Evolutionary conservation across 768 basidiomycete species (phyloP).

Genomic region (Mycena polygramma): DNA sequence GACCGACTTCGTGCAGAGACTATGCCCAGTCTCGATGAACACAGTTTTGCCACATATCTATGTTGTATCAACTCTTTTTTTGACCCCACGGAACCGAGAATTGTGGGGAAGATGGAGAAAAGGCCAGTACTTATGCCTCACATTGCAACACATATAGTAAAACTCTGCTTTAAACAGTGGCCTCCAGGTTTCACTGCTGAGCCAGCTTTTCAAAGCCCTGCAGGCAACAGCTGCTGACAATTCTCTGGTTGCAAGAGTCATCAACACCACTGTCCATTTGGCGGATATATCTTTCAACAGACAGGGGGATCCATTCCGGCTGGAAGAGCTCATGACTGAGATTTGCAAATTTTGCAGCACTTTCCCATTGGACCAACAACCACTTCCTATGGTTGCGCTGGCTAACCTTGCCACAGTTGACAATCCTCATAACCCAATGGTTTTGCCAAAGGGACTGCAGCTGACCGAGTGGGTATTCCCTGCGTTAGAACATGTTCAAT

Average conservation of each 20-base stretch:
- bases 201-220: not conserved
- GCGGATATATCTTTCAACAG: not conserved
- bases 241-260: not conserved
- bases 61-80: conserved; percentile 16
- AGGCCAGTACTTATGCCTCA: not conserved
- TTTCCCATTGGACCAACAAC: not conserved
- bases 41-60: conserved; percentile 1
- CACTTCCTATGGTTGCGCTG: not conserved
- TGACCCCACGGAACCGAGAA: not conserved
- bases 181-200: not conserved
- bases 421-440: too few relatives aligned
- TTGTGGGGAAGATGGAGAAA: conserved; percentile 4
- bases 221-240: not conserved
- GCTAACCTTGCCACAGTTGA: not conserved
- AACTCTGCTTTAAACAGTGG: not conserved
- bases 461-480: conserved; percentile 10
- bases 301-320: too few relatives aligned
- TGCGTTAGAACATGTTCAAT: conserved; percentile 18
- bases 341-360: not conserved
- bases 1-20: not conserved
- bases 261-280: conserved; percentile 4
- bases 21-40: not conserved
- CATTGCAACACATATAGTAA: too few relatives aligned
- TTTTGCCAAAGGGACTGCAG: too few relatives aligned
- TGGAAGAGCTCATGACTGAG: not conserved